A percentile compares a stretch with the other conserved stretches of the same genome.
phyloP scores from a whole-genome alignment of 805 yeast species.

The Schizosaccharomyces pombe region ASM294v3 CU329670.1:1102501-1103000 shows the following conservation, averaged over 20 bases:
- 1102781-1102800: not conserved
- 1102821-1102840: not conserved
- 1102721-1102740: slow-evolving; percentile 18
- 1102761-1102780: slow-evolving; percentile 9
- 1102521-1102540: slow-evolving; percentile 15
- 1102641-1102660: slow-evolving; percentile 18
- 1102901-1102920: slow-evolving; percentile 15
- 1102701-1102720: slow-evolving; percentile 9
- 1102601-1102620: slow-evolving; percentile 20
- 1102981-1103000: not conserved
- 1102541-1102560: slow-evolving; percentile 8
- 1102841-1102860: slow-evolving; percentile 12
- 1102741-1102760: slow-evolving; percentile 20
- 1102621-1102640: slow-evolving; percentile 23
- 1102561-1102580: slow-evolving; percentile 13
- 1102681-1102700: slow-evolving; percentile 11
- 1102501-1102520: slow-evolving; percentile 20
- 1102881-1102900: slow-evolving; percentile 16
- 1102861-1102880: slow-evolving; percentile 10
- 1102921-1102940: slow-evolving; percentile 9
- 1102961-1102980: not conserved
- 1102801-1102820: not conserved
- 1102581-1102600: slow-evolving; percentile 15
- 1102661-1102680: slow-evolving; percentile 17
- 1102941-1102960: not conserved